These are phyloP conservation scores for Leptographium flavum DNA, from an alignment of 2,329 filamentous ascomycete genomes.

Conservation along the genomic window DNA sequence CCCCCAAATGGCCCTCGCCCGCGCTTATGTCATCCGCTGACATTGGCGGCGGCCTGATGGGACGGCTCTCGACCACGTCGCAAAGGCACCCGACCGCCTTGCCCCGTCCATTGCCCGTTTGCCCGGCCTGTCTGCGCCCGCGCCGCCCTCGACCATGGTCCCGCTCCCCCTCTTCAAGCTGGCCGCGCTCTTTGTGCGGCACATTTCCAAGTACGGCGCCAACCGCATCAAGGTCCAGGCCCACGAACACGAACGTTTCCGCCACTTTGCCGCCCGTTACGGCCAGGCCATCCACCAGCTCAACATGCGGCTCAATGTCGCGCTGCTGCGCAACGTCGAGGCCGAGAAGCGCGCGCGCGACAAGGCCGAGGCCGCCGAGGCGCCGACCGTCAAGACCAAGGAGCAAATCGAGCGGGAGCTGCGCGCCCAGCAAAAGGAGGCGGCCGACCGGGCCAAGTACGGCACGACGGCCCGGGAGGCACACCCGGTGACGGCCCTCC, in stretches of 20 bases:
- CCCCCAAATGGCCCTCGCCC: no score
- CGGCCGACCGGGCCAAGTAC: constrained; percentile 33
- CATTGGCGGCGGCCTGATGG: no score
- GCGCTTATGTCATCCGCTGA: no score
- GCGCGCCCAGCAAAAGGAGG: constrained; percentile 30
- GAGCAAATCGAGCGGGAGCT: constrained; percentile 41
- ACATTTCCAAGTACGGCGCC: constrained; percentile 55
- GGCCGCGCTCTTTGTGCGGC: constrained; percentile 47
- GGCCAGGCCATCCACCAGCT: constrained; percentile 52
- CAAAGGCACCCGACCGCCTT: no score
- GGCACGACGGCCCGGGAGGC: constrained; percentile 25
- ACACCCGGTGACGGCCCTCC: constrained; percentile 18
- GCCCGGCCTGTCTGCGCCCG: no score
- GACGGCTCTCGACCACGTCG: no score
- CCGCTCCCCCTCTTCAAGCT: constrained; percentile 55
- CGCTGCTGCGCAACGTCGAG: constrained; percentile 40
- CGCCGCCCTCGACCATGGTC: constrained; percentile 33
- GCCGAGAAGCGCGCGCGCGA: constrained; percentile 46
- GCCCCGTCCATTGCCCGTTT: not conserved
- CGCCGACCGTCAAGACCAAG: constrained; percentile 50
- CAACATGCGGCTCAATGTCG: constrained; percentile 51
- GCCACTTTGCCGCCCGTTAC: constrained; percentile 44
- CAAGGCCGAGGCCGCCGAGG: constrained; percentile 46
- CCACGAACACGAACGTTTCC: constrained; percentile 49
- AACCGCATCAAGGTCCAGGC: constrained; percentile 53